Base-by-base conservation (phyloP, 2,329 filamentous ascomycete species). In the Gaeumannomyces tritici region DNA sequence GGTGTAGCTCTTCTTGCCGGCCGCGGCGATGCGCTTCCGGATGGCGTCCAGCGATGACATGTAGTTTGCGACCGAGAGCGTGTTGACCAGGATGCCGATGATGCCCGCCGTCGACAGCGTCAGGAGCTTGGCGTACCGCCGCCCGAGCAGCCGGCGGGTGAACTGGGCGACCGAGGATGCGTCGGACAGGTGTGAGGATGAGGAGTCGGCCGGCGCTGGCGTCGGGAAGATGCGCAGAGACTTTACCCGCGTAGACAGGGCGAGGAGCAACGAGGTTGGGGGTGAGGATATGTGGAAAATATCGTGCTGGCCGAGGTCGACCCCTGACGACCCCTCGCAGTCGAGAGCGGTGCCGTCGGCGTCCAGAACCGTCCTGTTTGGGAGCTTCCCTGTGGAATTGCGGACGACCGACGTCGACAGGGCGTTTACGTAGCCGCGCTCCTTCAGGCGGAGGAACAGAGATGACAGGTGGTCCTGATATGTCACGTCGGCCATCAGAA, bases 41-140 rank as follows among this genome's bases (percentile, higher is more conserved):
- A 97, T 82, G 62, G 89, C 82, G 18, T 89, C 82, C 55, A 98
- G 86, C 0, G 93, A 92, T 18, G 85, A 79, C 66, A 97, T 82
- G 77, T 97, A 98, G 72, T 97, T 96, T 64, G 89, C 87, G 7
- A 98, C 91, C 27, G 89, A 93, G 5, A 99, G 85, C 0, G 95
- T 99, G 75, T 98, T 98, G 74, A 99, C 92, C 1, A 99, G 80
- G 65, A 99, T 96, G 9, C 95, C 95, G 68, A 97, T 91, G 60
- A 97, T 86, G 26, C 91, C 87, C 0, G 88, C 89, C 0, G 91
- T 91, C 24, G 88, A 86, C 31, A 98, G 85, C 0, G 86, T 86
- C 1, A 93, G 89, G 13, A 97, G 82, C 63, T 95, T 87, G 1
- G 89, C 95, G 74, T 98, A 99, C 51, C 95, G 90, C 2, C 95